Evolutionary conservation across 2,329 filamentous ascomycete genomes (phyloP).

Genomic region (Cladophialophora chaetospira): DNA sequence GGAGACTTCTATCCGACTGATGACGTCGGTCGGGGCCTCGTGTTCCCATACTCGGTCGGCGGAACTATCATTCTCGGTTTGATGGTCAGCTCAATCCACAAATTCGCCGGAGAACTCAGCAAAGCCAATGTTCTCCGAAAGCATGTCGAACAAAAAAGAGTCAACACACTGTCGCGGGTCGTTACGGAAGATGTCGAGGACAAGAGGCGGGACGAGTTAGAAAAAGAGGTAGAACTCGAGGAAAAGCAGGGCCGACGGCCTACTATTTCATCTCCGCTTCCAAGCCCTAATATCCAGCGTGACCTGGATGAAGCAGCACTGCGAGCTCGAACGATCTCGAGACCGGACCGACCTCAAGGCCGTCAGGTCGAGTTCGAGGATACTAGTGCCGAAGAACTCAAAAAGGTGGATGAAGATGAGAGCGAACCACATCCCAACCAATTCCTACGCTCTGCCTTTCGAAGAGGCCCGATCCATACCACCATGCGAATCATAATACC

Average conservation of each 20-base stretch:
- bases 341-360: conserved; percentile 1
- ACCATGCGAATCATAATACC: conserved; percentile 22
- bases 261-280: conserved; percentile 40
- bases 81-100: conserved; percentile 77
- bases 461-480: conserved; percentile 16
- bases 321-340: neutral
- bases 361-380: conserved; percentile 21
- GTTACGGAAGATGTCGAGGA: conserved; percentile 42
- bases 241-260: conserved; percentile 25
- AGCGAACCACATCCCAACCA: conserved; percentile 21
- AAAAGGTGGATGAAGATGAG: conserved; percentile 7
- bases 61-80: conserved; percentile 84
- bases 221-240: conserved; percentile 30
- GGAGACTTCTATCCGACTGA: conserved; percentile 62
- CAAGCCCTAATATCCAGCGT: conserved; percentile 33
- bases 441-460: conserved; percentile 20
- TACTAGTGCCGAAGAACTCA: conserved; percentile 15
- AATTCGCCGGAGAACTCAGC: conserved; percentile 61
- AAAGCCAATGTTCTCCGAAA: conserved; percentile 63
- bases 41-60: conserved; percentile 81
- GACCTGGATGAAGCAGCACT: conserved; percentile 26
- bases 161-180: conserved; percentile 56
- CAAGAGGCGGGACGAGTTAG: conserved; percentile 34
- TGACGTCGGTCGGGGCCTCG: conserved; percentile 65
- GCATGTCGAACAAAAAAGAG: conserved; percentile 58